Conservation (phyloP, 768 basidiomycete genomes). For the Strobilomyces echinocephalus region DNA sequence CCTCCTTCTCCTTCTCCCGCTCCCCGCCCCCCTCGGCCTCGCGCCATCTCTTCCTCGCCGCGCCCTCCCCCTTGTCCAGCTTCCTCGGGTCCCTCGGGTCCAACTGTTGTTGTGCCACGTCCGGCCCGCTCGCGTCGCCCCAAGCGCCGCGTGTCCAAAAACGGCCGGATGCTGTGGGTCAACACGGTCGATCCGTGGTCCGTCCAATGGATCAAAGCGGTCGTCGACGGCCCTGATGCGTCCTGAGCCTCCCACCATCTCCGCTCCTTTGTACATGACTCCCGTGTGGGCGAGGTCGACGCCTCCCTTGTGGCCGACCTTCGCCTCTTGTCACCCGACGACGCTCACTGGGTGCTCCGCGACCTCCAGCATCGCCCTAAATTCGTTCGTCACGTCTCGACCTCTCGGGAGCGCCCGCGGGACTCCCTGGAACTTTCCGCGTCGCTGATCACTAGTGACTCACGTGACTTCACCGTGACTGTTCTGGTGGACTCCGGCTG, state of each 20-base stretch:
- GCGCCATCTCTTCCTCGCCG: too few relatives aligned
- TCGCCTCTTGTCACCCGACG: not conserved
- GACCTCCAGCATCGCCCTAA: not conserved
- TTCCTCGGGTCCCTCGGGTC: too few relatives aligned
- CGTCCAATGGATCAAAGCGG: not conserved
- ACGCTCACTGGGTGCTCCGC: not conserved
- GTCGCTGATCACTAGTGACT: too few relatives aligned
- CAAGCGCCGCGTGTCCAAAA: too few relatives aligned
- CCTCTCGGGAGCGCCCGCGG: too few relatives aligned
- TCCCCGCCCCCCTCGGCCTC: too few relatives aligned
- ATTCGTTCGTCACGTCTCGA: not conserved
- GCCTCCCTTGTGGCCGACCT: not conserved
- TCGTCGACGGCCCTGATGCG: not conserved
- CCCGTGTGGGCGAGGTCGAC: not conserved
- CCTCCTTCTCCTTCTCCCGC: too few relatives aligned
- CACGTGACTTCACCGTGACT: too few relatives aligned
- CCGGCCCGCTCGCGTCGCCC: too few relatives aligned
- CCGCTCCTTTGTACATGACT: not conserved
- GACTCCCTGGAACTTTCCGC: too few relatives aligned
- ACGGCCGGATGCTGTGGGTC: not conserved
- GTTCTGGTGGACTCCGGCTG: not conserved
- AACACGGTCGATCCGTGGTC: not conserved
- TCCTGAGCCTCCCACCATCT: not conserved
- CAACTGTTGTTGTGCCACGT: too few relatives aligned
- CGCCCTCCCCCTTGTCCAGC: too few relatives aligned